Evolutionary conservation across 2,329 filamentous ascomycete genomes (phyloP), one percentile per base, ranked within the genome.

Genomic region (Fusarium gaditjirri): DNA sequence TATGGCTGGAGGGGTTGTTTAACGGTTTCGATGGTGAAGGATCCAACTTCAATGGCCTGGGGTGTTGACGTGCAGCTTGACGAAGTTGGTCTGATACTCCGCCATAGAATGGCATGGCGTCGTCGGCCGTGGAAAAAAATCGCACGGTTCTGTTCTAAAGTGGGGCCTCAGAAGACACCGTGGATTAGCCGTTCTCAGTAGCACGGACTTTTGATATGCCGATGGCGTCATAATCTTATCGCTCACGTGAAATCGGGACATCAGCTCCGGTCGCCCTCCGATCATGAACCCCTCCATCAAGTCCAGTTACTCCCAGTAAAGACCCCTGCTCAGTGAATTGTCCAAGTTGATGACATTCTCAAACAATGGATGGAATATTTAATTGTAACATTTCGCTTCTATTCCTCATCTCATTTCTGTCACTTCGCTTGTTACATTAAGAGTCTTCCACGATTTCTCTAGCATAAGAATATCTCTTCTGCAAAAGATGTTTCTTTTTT

Each of bases 81-180:
- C 70, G 60, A 71, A 61, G 69, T 76, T 77, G 74, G 71, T 62
- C 72, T 75, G 75, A 76, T 75, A 59, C 74, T 77, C 74, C 75
- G 74, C 74, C 74, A 70, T 75, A 62, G 74, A 73, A 70, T 72
- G 63, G 75, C 74, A 70, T 75, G 63, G 75, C 68, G 70, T 73
- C 55, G 69, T 70, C 44, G 52, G 58, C 46, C 47, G 38, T 64
- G 65, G 68, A 63, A 74, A 78, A 77, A 78, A 78, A 75, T 76
- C 74, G 72, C 72, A 77, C 68, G 61, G 68, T 58, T 44, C 49
- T 55, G 50, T 6, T 14, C 25, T 44, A 57, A 70, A 61, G 68
- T 68, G 69, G 70, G 62, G 61, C 64, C 35, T 8, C 21, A n/a
- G 33, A 23, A 61, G 52, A 25, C 47, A 43, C 64, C 60, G 69